Conservation (phyloP, 306 rosid species). For the Morella rubra region DNA sequence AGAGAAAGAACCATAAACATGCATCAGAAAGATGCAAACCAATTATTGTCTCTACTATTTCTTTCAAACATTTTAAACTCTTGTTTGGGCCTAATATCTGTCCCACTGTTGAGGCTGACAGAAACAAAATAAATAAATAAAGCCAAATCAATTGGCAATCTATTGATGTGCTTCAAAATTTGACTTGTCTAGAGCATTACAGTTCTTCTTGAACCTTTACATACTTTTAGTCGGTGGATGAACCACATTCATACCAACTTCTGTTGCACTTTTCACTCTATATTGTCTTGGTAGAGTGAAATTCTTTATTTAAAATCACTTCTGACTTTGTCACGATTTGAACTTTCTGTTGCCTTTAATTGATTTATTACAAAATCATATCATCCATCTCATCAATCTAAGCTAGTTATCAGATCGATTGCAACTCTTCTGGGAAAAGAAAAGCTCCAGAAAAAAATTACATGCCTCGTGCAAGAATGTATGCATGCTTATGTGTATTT, state of each 20-base stretch:
- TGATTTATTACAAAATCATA: slow-evolving; percentile 5
- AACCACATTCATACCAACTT: slow-evolving; percentile 12
- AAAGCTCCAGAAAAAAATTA: slow-evolving; percentile 6
- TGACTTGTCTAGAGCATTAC: slow-evolving; percentile 24
- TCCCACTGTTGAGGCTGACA: slow-evolving; percentile 23
- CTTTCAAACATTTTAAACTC: neutral
- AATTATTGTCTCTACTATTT: slow-evolving; percentile 11
- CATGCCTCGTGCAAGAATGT: slow-evolving; percentile 20
- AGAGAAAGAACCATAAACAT: slow-evolving; percentile 6
- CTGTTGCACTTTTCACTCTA: slow-evolving; percentile 14
- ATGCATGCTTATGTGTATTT: neutral
- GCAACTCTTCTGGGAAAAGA: slow-evolving; percentile 13
- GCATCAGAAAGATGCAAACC: neutral
- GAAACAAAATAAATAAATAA: slow-evolving; percentile 16
- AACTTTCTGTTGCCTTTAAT: slow-evolving; percentile 6
- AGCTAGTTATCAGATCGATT: slow-evolving; percentile 5
- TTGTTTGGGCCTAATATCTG: slow-evolving; percentile 23
- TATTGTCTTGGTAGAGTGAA: neutral
- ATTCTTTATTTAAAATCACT: neutral
- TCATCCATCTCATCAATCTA: slow-evolving; percentile 17
- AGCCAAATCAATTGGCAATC: slow-evolving; percentile 19
- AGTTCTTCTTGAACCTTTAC: neutral
- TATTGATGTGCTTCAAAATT: slow-evolving; percentile 24
- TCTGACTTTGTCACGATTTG: slow-evolving; percentile 5
- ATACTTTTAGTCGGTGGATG: slow-evolving; percentile 14